These are phyloP conservation scores for Picochlorum sp. DNA, from an alignment of 139 green algal species.

Conservation along the genomic window DNA sequence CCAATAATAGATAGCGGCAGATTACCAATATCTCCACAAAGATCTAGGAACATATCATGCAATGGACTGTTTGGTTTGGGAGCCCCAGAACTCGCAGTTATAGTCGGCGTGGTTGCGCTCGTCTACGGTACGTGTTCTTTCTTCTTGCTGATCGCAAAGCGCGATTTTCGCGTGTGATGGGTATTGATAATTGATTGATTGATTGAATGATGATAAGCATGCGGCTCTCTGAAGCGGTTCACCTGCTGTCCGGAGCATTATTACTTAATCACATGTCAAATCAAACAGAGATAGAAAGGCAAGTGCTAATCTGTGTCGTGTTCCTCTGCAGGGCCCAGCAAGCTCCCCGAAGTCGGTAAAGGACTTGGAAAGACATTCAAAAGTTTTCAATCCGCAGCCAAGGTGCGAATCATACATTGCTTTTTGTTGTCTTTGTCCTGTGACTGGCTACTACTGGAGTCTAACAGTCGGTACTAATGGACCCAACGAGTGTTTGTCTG, in stretches of 20 bases:
- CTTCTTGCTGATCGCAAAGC: not conserved
- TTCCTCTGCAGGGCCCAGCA: conserved; percentile 56
- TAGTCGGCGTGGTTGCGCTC: conserved; percentile 72
- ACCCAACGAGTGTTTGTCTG: not conserved
- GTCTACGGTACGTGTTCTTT: conserved; percentile 50
- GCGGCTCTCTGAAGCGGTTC: too few relatives aligned
- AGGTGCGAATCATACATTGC: conserved; percentile 35
- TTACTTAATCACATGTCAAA: not conserved
- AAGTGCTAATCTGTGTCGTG: not conserved
- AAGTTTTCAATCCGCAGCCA: conserved; percentile 78
- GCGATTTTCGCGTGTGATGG: not conserved
- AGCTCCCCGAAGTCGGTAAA: conserved; percentile 90
- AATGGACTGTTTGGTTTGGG: conserved; percentile 76
- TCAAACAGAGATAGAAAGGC: too few relatives aligned
- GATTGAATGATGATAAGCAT: too few relatives aligned
- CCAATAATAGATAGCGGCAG: too few relatives aligned
- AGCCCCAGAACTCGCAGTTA: conserved; percentile 73
- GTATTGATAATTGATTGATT: too few relatives aligned
- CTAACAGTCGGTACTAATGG: not conserved
- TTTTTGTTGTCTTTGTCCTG: too few relatives aligned
- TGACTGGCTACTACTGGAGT: too few relatives aligned
- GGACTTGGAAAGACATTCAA: conserved; percentile 87
- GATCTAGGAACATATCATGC: conserved; percentile 8
- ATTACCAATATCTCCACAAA: too few relatives aligned
- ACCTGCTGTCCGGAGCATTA: too few relatives aligned